Conservation (phyloP, 2,329 filamentous ascomycete genomes). For the Monosporascus ibericus region DNA sequence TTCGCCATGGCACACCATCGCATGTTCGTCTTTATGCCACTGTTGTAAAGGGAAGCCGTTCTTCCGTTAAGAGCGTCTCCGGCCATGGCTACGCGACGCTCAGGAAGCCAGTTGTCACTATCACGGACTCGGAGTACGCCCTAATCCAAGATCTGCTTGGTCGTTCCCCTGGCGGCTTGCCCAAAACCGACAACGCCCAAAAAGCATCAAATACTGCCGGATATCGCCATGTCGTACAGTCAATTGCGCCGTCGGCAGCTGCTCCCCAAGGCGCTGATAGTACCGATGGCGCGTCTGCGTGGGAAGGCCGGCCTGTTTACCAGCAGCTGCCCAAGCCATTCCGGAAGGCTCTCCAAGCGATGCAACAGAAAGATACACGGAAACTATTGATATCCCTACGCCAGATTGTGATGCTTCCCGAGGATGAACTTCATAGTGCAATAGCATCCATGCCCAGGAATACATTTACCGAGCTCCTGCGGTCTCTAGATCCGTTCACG, state of each 20-base stretch:
- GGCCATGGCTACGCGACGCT: slow-evolving; percentile 5
- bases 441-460: slow-evolving; percentile 40
- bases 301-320: neutral
- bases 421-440: slow-evolving; percentile 23
- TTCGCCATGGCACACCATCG: neutral
- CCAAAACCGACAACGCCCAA: neutral
- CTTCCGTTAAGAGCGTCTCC: neutral
- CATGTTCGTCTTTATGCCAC: neutral
- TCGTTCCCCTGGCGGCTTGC: neutral
- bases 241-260: no score
- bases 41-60: no score
- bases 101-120: neutral
- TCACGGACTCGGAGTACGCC: slow-evolving; percentile 5
- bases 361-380: slow-evolving; percentile 16
- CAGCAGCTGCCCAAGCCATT: slow-evolving; percentile 7
- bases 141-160: slow-evolving; percentile 9
- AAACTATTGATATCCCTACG: slow-evolving; percentile 12
- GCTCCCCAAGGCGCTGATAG: no score
- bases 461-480: slow-evolving; percentile 58
- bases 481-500: slow-evolving; percentile 51
- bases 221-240: no score
- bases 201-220: no score
- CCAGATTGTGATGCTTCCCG: slow-evolving; percentile 13
- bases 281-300: no score
- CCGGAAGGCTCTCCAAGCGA: slow-evolving; percentile 10